Conservation (phyloP, 106 monocot genomes). For the Phalaenopsis equestris region DNA sequence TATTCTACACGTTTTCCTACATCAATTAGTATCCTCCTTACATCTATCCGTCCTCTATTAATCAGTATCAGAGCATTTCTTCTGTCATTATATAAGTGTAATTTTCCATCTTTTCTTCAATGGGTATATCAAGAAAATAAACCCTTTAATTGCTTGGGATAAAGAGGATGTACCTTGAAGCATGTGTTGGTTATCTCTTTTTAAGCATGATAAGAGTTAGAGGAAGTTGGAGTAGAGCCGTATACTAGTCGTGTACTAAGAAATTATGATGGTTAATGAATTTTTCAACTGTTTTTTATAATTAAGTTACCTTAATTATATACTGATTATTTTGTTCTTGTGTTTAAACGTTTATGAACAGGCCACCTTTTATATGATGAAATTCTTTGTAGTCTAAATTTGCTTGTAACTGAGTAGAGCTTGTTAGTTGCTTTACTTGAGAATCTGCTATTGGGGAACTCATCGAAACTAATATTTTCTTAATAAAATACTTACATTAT, state of each 20-base stretch:
- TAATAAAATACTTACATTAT: not conserved
- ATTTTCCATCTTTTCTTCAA: not conserved
- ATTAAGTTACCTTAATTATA: not conserved
- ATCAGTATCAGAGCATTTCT: too few species aligned
- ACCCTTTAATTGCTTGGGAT: not conserved
- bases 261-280: not conserved
- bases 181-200: not conserved
- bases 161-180: not conserved
- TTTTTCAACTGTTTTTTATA: not conserved
- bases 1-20: too few species aligned
- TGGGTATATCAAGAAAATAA: not conserved
- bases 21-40: too few species aligned
- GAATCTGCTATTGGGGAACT: not conserved
- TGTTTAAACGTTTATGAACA: not conserved
- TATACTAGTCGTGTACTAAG: not conserved
- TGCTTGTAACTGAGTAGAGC: not conserved
- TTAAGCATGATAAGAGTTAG: not conserved
- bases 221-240: not conserved
- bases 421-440: not conserved
- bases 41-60: too few species aligned
- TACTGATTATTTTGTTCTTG: not conserved
- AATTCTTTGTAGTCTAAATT: not conserved
- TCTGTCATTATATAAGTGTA: not conserved
- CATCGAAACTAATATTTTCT: not conserved
- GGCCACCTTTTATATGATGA: not conserved